Base-by-base conservation (phyloP, 202 grass and related monocot genomes). In the Setaria viridis region DNA sequence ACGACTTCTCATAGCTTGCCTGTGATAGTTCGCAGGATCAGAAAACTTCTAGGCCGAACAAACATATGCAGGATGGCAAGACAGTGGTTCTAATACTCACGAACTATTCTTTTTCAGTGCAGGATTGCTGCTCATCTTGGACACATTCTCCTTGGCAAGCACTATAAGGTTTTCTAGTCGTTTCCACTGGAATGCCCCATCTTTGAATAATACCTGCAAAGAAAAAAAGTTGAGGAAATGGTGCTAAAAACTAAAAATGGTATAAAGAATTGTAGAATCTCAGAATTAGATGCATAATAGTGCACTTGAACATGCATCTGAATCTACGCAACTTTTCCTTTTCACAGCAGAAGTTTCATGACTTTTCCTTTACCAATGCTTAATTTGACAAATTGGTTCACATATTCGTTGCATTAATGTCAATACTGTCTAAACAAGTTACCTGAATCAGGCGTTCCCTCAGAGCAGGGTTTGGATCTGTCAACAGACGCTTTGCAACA, bases 111-210 rank as follows among this genome's bases (percentile, higher is more conserved):
- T 88, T 86, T 91, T 81, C 17, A 99, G 86, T 80, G 96, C 95
- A 72, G 95, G 95, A 88, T 92, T 95, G 56, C 74, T 81, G 59
- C 85, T 99, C 96, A 95, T 99, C 83, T 92, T 99, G 76, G 84
- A 67, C 79, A 99, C 96, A 83, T 98, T 94, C 89, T 98, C 96
- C 82, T 98, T 98, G 14, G 96, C 96, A 85, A 98, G 96, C 85
- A 95, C 84, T 80, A 99, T 95, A 85, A 99, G 91, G 76, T 99
- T 99, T 89, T 99, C 96, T 57, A 99, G 91, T 37, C 96, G 86
- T 85, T 99, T 99, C 96, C 96, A 99, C 65, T 99, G 96, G 69
- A 99, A 99, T 73, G 93, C 46, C 33, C 96, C 96, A 86, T 99
- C 96, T 81, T 99, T 96, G 91, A 99, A 99, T 88, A 99, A 67